These are phyloP conservation scores for Kwoniella heveanensis DNA, from an alignment of 768 basidiomycete genomes.

Conservation along the genomic window DNA sequence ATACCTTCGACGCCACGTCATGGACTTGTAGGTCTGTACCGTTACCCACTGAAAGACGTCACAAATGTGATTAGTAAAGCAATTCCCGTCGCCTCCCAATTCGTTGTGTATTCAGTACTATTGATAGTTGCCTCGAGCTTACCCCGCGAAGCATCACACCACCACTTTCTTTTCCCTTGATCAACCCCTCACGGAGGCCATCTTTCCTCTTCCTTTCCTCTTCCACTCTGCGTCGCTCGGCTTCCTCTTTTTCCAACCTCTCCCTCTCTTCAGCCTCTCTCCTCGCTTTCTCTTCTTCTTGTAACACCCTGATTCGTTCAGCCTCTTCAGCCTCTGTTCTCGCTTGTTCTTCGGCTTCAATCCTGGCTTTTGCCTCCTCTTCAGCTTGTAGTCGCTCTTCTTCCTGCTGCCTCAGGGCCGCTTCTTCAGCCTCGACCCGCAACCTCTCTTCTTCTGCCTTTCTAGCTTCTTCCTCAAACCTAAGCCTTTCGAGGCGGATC, in stretches of 20 bases:
- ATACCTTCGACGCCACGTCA: conserved; percentile 44
- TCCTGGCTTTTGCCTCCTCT: conserved; percentile 11
- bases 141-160: conserved; percentile 48
- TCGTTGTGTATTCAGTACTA: no score
- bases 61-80: no score
- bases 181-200: conserved; percentile 20
- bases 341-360: conserved; percentile 12
- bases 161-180: conserved; percentile 28
- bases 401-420: conserved; percentile 14
- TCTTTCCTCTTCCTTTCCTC: conserved; percentile 23
- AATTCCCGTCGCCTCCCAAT: no score
- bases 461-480: conserved; percentile 15
- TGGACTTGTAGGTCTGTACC: conserved; percentile 40
- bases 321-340: conserved; percentile 20
- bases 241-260: conserved; percentile 20
- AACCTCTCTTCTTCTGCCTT: conserved; percentile 17
- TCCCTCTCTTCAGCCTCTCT: conserved; percentile 14
- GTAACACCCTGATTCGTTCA: conserved; percentile 10
- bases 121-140: conserved; percentile 26
- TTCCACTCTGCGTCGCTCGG: conserved; percentile 17
- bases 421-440: conserved; percentile 16
- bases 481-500: background rate
- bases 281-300: conserved; percentile 20
- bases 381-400: conserved; percentile 14
- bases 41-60: conserved; percentile 52